Base-by-base conservation (phyloP, 2,329 filamentous ascomycete species). In the Pseudovirgaria hyperparasitica region DNA sequence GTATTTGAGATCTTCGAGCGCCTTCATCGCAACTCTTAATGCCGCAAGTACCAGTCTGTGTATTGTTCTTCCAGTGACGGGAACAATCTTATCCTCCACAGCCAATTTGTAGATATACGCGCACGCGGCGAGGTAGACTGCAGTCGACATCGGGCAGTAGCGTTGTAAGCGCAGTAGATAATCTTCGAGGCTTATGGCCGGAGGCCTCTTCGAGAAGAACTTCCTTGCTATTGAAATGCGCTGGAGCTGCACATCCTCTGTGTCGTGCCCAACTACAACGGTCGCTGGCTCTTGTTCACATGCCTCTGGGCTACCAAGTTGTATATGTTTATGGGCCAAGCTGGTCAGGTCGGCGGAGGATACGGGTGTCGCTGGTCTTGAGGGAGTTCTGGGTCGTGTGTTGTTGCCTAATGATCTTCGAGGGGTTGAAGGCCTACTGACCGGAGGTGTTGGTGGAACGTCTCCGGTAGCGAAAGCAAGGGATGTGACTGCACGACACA, bases 131-230 rank as follows among this genome's bases (percentile, higher is more conserved):
- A 98, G 73, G 56, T 93, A 94, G 7, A 96, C 87, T 14, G 78
- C 87, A 0, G 86, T 85, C 35, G 82, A 92, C 71, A 93, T 85
- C 4, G 90, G 86, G 46, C 87, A 96, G 58, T 80, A 94, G 31
- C 73, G 73, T 56, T 96, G 86, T 32, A 96, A 71, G 10, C 87
- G 80, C 43, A 76, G 64, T 14, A 96, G 69, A 48, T 96, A 98
- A 37, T 90, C 79, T 45, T 78, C 72, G 24, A 94, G 67, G 19
- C 74, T 68, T 38, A 96, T 87, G 8, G 80, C 76, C 12, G 90
- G 87, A 10, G 84, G 74, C 26, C 75, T 72, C 50, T 90, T 93
- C 37, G 80, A 87, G 60, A 90, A 92, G 57, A 98, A 98, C 45
- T 90, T 90, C 40, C 85, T 75, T 11, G 82, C 84, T 37, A 96